Evolutionary conservation across 306 rosid species (phyloP).

Genomic region (peach (Prunus persica)): DNA sequence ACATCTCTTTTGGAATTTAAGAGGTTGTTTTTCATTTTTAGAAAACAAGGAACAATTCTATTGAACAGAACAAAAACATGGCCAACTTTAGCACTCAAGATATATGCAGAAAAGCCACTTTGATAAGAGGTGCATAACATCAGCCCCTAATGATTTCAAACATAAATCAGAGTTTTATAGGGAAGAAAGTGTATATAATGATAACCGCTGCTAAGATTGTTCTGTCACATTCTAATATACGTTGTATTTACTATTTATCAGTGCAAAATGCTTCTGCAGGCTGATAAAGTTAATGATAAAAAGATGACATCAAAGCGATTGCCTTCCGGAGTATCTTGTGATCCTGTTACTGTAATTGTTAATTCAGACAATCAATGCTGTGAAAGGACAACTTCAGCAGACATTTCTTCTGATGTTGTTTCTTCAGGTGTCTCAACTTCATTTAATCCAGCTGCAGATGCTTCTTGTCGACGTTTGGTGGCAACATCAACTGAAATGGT

Average conservation of each 20-base stretch:
- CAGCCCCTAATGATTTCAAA: conserved; percentile 24
- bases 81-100: background rate
- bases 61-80: background rate
- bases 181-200: conserved; percentile 48
- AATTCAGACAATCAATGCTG: conserved; percentile 29
- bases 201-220: conserved; percentile 3
- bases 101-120: background rate
- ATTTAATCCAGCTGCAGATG: conserved; percentile 34
- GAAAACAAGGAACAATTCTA: background rate
- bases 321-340: conserved; percentile 28
- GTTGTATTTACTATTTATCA: conserved; percentile 16
- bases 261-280: conserved; percentile 37
- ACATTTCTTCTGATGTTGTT: conserved; percentile 34
- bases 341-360: conserved; percentile 27
- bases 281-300: conserved; percentile 44
- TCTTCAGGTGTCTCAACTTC: conserved; percentile 33
- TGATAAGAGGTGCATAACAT: background rate
- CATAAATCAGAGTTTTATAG: conserved; percentile 39
- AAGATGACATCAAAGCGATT: conserved; percentile 29
- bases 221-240: conserved; percentile 5
- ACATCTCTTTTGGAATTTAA: too few species aligned
- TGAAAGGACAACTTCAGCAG: conserved; percentile 45
- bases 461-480: conserved; percentile 31
- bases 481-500: conserved; percentile 38
- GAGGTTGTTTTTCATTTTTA: background rate